A percentile compares a stretch with the other conserved stretches of the same genome.
These are phyloP conservation scores for Picochlorum sp. DNA, from an alignment of 139 green algal genomes.

Conservation along the genomic window DNA sequence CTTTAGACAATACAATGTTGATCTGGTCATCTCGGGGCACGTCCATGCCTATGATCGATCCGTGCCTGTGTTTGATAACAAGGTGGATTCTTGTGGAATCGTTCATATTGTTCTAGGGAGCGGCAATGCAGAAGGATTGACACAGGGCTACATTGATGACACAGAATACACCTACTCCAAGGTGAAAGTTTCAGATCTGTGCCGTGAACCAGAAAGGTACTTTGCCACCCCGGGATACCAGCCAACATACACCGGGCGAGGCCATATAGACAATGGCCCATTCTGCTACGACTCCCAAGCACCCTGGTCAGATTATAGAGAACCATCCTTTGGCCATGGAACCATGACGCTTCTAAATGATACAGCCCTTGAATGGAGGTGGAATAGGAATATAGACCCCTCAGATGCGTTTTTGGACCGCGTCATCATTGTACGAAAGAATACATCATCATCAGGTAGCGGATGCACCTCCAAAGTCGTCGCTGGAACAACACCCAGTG, in stretches of 20 bases:
- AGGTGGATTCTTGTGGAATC: not conserved
- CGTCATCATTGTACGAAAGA: conserved; percentile 2
- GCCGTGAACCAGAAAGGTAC: not conserved
- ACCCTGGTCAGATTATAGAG: not conserved
- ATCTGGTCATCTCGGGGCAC: conserved; percentile 47
- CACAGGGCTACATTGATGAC: not conserved
- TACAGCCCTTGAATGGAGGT: conserved; percentile 1
- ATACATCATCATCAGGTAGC: not conserved
- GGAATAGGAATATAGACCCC: not conserved
- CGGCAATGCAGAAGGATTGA: not conserved
- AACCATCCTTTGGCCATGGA: conserved; percentile 4
- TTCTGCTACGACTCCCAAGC: not conserved
- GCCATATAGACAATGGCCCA: not conserved
- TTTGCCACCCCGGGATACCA: not conserved
- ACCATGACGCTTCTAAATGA: not conserved
- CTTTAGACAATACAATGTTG: conserved; percentile 50
- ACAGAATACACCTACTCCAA: conserved; percentile 2
- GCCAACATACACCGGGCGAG: not conserved
- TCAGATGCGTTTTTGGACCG: not conserved
- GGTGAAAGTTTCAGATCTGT: not conserved
- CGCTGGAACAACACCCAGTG: not conserved
- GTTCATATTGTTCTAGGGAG: not conserved
- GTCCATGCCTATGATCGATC: not conserved
- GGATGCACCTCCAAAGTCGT: too few relatives aligned
- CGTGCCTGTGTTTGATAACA: not conserved